These are phyloP conservation scores for Physaria fendleri DNA, from an alignment of 345 rosid species.

Conservation along the genomic window DNA sequence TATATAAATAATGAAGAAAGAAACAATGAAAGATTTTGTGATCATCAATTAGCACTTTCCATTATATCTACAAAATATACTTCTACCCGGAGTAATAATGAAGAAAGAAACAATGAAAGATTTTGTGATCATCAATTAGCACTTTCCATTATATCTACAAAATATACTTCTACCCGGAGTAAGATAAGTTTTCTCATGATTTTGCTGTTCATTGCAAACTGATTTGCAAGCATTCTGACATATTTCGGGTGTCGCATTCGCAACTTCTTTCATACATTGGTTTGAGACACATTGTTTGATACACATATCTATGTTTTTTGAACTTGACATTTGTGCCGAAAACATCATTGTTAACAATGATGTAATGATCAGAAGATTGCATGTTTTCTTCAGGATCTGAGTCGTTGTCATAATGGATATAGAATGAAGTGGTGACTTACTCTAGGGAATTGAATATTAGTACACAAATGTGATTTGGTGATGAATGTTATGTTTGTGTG, in stretches of 20 bases:
- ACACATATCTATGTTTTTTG: background rate
- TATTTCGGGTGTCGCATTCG: background rate
- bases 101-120: background rate
- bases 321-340: background rate
- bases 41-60: background rate
- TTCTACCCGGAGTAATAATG: too few species aligned
- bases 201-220: background rate
- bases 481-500: background rate
- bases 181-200: too few species aligned
- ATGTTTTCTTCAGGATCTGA: background rate
- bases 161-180: too few species aligned
- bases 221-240: slow-evolving; percentile 1
- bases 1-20: background rate
- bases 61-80: too few species aligned
- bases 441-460: too few species aligned
- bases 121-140: background rate
- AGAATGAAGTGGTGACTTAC: too few species aligned
- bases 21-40: background rate
- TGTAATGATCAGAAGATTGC: background rate
- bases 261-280: background rate
- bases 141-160: too few species aligned
- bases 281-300: background rate
- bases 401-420: background rate
- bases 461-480: too few species aligned
- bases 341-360: background rate